Evolutionary conservation across 352 stramenopile genomes (phyloP), one percentile per base, ranked within the genome.

Genomic region (Thalassiosira exigua): DNA sequence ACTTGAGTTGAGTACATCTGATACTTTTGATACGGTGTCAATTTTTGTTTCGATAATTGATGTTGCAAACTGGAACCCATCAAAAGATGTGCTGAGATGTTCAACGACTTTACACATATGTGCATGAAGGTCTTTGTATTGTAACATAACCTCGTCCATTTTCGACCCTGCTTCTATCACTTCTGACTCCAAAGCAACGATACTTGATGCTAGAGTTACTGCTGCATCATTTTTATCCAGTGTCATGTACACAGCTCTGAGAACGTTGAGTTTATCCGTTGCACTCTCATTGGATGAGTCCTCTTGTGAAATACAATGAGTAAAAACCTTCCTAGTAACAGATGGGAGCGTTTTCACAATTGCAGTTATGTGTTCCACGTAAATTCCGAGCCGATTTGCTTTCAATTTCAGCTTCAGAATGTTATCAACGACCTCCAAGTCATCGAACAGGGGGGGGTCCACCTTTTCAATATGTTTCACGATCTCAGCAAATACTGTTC

Each of bases 341-440:
- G n/a, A n/a, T n/a, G n/a, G n/a, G n/a, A n/a, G n/a, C n/a, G n/a
- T n/a, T n/a, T n/a, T n/a, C n/a, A n/a, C n/a, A n/a, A n/a, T n/a
- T n/a, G n/a, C n/a, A n/a, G n/a, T n/a, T n/a, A n/a, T n/a, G n/a
- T n/a, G n/a, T n/a, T n/a, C n/a, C n/a, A n/a, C n/a, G n/a, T n/a
- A n/a, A n/a, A 69, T 62, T 50, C 71, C 48, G 17, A 81, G 61
- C 62, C 69, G 71, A 74, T 91, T 92, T 0, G 87, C 57, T 64
- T 91, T 92, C 12, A 92, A 61, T 51, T 78, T 82, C 73, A 92
- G 86, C 11, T 69, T 72, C 19, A 92, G 39, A 26, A 92, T 78
- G 33, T 79, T 85, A 24, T 88, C 73, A 53, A 92, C 82, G 5
- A 86, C 53, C 32, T 84, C 57, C 1, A 91, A 21, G 79, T 92